Conservation (phyloP, 2,329 filamentous ascomycete species). For the Stagonosporopsis chrysanthemi region DNA sequence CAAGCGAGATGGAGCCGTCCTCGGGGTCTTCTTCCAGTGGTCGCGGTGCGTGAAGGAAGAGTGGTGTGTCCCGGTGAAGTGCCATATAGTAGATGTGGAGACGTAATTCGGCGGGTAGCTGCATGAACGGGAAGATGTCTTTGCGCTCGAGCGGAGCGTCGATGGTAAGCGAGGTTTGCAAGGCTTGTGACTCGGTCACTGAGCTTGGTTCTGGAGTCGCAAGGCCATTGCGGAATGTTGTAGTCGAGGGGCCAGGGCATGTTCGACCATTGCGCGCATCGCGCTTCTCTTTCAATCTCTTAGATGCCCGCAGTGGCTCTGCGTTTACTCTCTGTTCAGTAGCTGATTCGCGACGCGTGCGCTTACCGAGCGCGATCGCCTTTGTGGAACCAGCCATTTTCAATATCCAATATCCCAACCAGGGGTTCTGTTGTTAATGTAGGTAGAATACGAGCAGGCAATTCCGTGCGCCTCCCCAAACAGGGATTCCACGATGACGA, state of each 20-base stretch:
- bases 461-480: conserved; percentile 1
- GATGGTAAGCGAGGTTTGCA: background rate
- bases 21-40: conserved; percentile 21
- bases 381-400: conserved; percentile 13
- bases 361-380: conserved; percentile 16
- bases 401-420: background rate
- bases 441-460: background rate
- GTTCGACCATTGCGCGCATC: conserved; percentile 1
- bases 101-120: conserved; percentile 56
- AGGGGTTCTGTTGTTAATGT: background rate
- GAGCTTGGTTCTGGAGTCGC: conserved; percentile 33
- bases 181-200: conserved; percentile 25
- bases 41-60: conserved; percentile 40
- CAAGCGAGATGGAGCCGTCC: conserved; percentile 3
- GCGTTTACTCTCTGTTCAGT: conserved; percentile 10
- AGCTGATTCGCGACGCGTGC: conserved; percentile 4
- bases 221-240: conserved; percentile 21
- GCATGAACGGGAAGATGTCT: conserved; percentile 50
- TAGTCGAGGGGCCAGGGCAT: background rate
- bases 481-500: conserved; percentile 2
- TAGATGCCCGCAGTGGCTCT: conserved; percentile 8
- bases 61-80: conserved; percentile 38
- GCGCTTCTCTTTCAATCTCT: conserved; percentile 18
- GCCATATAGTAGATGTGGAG: conserved; percentile 54
- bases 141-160: background rate